Evolutionary conservation across 306 rosid species (phyloP).

Genomic region (Comarum palustre): DNA sequence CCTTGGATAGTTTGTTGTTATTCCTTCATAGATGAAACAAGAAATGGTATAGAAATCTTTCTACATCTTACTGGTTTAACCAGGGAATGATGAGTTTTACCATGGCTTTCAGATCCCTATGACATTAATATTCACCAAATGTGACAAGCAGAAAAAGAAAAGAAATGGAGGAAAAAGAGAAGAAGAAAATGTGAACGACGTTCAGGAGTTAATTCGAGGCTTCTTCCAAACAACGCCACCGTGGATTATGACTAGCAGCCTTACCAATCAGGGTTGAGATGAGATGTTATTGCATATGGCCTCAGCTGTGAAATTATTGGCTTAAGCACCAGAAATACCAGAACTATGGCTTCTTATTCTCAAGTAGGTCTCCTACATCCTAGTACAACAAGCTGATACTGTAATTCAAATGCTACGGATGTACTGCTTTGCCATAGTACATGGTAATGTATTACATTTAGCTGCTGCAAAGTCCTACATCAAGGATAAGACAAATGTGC

Average conservation of each 20-base stretch:
- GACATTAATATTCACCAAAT: slow-evolving; percentile 93
- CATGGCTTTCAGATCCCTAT: slow-evolving; percentile 72
- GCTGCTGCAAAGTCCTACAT: background rate
- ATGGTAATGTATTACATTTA: background rate
- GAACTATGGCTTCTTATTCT: slow-evolving; percentile 8
- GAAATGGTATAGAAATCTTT: background rate
- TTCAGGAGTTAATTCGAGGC: slow-evolving; percentile 71
- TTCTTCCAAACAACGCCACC: slow-evolving; percentile 79
- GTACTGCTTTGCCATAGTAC: too few relatives aligned
- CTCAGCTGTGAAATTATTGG: slow-evolving; percentile 96
- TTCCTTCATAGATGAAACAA: background rate
- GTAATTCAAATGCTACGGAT: too few relatives aligned
- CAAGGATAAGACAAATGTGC: background rate
- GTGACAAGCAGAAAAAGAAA: slow-evolving; percentile 95
- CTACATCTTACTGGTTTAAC: background rate
- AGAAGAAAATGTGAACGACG: slow-evolving; percentile 81
- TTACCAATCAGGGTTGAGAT: slow-evolving; percentile 89
- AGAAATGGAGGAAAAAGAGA: slow-evolving; percentile 86
- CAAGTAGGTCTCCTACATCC: slow-evolving; percentile 6
- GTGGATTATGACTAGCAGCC: slow-evolving; percentile 98
- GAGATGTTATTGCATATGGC: slow-evolving; percentile 93
- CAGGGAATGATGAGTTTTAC: background rate
- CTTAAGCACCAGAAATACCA: slow-evolving; percentile 62
- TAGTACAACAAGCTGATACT: too few relatives aligned
- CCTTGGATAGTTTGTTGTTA: background rate